Conservation (phyloP, 129 eudicot genomes). For the Helianthus tuberosus region DNA sequence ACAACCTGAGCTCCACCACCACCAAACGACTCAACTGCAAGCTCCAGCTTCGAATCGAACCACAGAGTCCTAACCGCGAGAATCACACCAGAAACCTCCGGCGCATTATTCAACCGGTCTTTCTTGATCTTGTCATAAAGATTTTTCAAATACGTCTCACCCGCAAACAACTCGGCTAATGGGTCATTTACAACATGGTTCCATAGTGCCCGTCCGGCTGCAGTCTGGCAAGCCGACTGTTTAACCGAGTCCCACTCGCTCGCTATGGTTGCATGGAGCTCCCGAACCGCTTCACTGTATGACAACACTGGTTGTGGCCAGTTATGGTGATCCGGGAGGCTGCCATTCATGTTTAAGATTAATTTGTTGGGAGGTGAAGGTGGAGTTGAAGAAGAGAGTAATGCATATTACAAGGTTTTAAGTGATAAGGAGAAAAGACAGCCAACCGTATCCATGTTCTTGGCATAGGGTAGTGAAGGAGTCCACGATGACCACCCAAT, state of each 20-base stretch:
- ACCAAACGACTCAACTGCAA: constrained; percentile 65
- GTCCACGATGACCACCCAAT: constrained; percentile 86
- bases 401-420: constrained; percentile 27
- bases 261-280: constrained; percentile 73
- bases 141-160: constrained; percentile 72
- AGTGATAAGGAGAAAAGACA: constrained; percentile 90
- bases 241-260: constrained; percentile 76
- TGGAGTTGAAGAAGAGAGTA: constrained; percentile 21
- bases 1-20: constrained; percentile 78
- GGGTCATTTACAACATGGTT: constrained; percentile 83
- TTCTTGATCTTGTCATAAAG: constrained; percentile 89
- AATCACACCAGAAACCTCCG: constrained; percentile 87
- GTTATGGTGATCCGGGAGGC: constrained; percentile 46
- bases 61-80: constrained; percentile 95
- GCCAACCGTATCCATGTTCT: constrained; percentile 61
- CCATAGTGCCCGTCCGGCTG: constrained; percentile 98
- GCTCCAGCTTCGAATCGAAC: constrained; percentile 85
- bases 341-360: constrained; percentile 50
- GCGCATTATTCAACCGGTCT: constrained; percentile 74
- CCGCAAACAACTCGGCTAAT: constrained; percentile 91
- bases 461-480: constrained; percentile 52
- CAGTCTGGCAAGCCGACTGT: constrained; percentile 89
- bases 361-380: constrained; percentile 28
- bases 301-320: constrained; percentile 73
- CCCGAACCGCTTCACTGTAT: constrained; percentile 48